Evolutionary conservation across 1,284 basidiomycete genomes (phyloP), one percentile per base, ranked within the genome.

Genomic region (Cronartium quercuum): DNA sequence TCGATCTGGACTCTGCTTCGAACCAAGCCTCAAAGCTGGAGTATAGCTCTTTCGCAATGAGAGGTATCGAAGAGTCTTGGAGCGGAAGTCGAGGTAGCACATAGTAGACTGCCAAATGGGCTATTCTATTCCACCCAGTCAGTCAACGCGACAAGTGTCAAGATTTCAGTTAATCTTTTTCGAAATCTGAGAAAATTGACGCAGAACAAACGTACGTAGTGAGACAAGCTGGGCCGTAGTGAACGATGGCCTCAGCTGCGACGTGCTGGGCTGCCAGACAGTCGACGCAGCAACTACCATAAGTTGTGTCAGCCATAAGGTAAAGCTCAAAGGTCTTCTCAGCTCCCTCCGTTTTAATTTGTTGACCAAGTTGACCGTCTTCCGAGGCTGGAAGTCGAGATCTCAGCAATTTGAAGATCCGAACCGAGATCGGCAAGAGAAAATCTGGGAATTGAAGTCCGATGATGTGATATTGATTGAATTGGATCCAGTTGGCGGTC

Each of bases 231-330:
- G 97, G 92, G 0, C 96, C 95, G 80, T 96, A 98, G 81, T 98
- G 95, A 5, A 99, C 89, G 76, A 98, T 86, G 9, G 90, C 87
- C 80, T 98, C 91, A 0, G 94, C 93, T 77, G 94, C 88, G 57
- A 95, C 89, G 81, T 98, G 96, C 77, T 94, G 89, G 5, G 95
- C 94, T 7, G 93, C 91, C 3, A 98, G 90, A 79, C 98, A 91
- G 81, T 99, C 96, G 3, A 96, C 93, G 81, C 95, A 98, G 81
- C 95, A 99, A 79, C 93, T 96, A 81, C 94, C 95, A 82, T 98
- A 98, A 37, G 94, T 96, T 35, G 94, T 98, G 83, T 98, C 95
- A 13, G 94, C 94, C 21, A 97, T 86, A 5, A 98, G 90, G 81
- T 94, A 98, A 35, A 93, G 84, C 78, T 94, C 82, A 37, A 65